Percentiles rank a stretch among this genome's conserved stretches.
These are phyloP conservation scores for Pouteria campechiana DNA, from an alignment of 179 eudicot genomes.

Conservation along the genomic window DNA sequence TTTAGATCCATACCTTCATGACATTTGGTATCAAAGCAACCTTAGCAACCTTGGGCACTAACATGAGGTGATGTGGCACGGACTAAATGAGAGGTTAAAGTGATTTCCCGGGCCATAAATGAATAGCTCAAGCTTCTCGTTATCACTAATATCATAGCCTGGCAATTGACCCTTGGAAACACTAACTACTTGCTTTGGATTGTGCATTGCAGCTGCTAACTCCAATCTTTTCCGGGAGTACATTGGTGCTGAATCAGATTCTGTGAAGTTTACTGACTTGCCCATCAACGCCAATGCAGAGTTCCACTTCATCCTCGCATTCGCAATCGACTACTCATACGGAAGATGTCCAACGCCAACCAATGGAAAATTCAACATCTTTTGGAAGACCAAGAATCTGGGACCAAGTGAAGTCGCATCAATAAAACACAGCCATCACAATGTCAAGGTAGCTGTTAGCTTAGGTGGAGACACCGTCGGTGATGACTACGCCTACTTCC, in stretches of 20 bases:
- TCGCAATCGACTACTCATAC: constrained; percentile 44
- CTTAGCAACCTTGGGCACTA: no score
- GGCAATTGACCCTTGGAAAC: no score
- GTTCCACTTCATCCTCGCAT: constrained; percentile 42
- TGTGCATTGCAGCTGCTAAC: no score
- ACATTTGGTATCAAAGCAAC: no score
- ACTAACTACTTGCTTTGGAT: no score
- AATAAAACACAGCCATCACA: constrained; percentile 16
- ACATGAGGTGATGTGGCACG: no score
- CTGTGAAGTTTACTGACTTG: constrained; percentile 26
- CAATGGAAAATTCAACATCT: constrained; percentile 16
- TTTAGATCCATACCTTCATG: no score
- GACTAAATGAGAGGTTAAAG: no score
- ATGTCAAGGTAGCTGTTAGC: constrained; percentile 25
- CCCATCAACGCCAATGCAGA: constrained; percentile 37
- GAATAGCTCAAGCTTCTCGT: no score
- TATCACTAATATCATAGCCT: no score
- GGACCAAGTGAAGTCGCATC: constrained; percentile 13
- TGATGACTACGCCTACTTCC: constrained; percentile 10
- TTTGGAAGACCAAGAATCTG: constrained; percentile 25
- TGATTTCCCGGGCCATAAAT: no score
- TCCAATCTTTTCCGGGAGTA: constrained; percentile 46
- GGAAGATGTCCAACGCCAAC: constrained; percentile 18
- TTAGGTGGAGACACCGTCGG: constrained; percentile 13
- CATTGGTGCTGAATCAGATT: constrained; percentile 35